Conservation (phyloP, 2,329 filamentous ascomycete genomes). For the Onygenales sp. region DNA sequence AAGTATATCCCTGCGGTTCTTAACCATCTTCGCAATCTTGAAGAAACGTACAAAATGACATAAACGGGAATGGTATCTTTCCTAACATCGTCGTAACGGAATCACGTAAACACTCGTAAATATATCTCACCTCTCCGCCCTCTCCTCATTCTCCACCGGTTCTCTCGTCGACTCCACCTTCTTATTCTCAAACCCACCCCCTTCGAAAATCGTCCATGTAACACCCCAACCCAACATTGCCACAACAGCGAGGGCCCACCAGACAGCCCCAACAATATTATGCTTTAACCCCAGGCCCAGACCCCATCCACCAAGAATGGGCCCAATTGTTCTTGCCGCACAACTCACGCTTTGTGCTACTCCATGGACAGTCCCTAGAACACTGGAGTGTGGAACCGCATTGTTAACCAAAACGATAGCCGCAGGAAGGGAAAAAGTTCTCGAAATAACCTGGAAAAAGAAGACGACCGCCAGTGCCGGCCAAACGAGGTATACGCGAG, state of each 20-base stretch:
- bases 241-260: slow-evolving; percentile 48
- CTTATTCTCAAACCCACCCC: slow-evolving; percentile 48
- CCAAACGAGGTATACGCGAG: slow-evolving; percentile 49
- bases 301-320: slow-evolving; percentile 45
- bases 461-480: slow-evolving; percentile 54
- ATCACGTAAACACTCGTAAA: too few relatives aligned
- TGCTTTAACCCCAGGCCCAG: slow-evolving; percentile 44
- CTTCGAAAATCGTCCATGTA: slow-evolving; percentile 55
- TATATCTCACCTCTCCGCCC: not conserved
- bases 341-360: slow-evolving; percentile 48
- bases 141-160: slow-evolving; percentile 12
- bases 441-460: slow-evolving; percentile 59
- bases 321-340: slow-evolving; percentile 47
- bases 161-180: slow-evolving; percentile 10
- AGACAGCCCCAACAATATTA: slow-evolving; percentile 47
- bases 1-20: too few relatives aligned
- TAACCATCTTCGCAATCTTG: too few relatives aligned
- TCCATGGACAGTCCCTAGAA: slow-evolving; percentile 51
- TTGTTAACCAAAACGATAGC: slow-evolving; percentile 54
- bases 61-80: too few relatives aligned
- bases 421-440: slow-evolving; percentile 58
- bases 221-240: slow-evolving; percentile 49
- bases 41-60: too few relatives aligned
- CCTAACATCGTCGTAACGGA: too few relatives aligned
- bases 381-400: slow-evolving; percentile 45